These are phyloP conservation scores for Eucommia ulmoides DNA, from an alignment of 257 asterid species.

Conservation along the genomic window DNA sequence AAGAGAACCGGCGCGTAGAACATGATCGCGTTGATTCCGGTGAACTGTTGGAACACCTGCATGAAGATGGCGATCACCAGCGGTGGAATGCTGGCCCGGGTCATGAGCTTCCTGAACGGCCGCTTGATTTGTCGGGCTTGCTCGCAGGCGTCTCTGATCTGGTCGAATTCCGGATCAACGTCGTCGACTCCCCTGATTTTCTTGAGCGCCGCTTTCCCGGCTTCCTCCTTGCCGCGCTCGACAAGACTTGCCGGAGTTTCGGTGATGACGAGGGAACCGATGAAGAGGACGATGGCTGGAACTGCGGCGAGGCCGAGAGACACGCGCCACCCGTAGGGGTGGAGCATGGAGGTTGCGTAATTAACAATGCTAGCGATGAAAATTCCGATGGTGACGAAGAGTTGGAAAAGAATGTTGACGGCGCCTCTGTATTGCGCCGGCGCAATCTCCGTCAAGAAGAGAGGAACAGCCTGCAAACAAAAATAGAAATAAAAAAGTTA, in stretches of 20 bases:
- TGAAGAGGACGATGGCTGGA: conserved; percentile 32
- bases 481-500: background rate
- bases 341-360: conserved; percentile 31
- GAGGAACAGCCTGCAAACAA: conserved; percentile 57
- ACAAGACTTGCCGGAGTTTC: conserved; percentile 71
- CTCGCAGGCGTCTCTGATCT: conserved; percentile 40
- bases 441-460: conserved; percentile 73
- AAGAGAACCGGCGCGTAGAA: conserved; percentile 65
- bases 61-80: conserved; percentile 18
- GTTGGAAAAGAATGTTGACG: conserved; percentile 72
- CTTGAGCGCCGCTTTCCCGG: conserved; percentile 28
- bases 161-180: conserved; percentile 41
- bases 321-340: conserved; percentile 58
- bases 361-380: conserved; percentile 56
- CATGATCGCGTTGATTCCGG: conserved; percentile 71
- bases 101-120: conserved; percentile 37
- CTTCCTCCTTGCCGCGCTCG: conserved; percentile 24
- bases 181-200: conserved; percentile 46
- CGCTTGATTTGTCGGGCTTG: conserved; percentile 22
- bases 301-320: conserved; percentile 50
- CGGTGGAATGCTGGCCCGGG: conserved; percentile 32
- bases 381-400: conserved; percentile 70
- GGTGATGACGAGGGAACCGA: conserved; percentile 43
- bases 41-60: conserved; percentile 67
- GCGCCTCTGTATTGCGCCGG: conserved; percentile 71